phyloP scores from a whole-genome alignment of 78 protist species.

The Dictyostelium capitatum region DNA sequence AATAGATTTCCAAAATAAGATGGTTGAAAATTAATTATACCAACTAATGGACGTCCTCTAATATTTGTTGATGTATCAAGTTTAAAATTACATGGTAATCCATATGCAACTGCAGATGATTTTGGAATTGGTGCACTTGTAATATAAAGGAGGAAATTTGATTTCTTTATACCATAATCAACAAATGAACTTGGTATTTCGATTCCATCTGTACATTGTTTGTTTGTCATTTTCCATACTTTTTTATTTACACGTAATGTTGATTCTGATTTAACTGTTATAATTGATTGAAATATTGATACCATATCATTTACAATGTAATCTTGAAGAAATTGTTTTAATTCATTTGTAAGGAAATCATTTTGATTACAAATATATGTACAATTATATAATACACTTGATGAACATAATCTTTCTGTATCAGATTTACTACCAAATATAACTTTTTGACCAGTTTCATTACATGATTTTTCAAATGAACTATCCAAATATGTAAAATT shows the following conservation, averaged over 20 bases:
- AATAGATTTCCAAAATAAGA: background rate
- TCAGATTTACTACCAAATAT: background rate
- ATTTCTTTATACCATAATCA: background rate
- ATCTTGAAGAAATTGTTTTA: background rate
- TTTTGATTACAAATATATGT: background rate
- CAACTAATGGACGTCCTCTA: conserved; percentile 34
- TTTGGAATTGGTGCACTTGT: background rate
- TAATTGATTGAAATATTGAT: background rate
- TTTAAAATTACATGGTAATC: conserved; percentile 46
- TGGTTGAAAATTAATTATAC: conserved; percentile 12
- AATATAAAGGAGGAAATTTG: background rate
- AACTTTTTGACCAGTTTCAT: background rate
- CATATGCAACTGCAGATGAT: conserved; percentile 31
- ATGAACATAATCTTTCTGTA: background rate
- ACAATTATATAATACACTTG: background rate
- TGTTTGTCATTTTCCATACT: background rate
- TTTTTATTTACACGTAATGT: background rate
- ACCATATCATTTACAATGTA: background rate
- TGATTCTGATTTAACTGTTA: background rate
- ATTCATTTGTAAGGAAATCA: background rate
- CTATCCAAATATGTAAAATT: background rate
- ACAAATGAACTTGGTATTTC: background rate
- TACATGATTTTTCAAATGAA: conserved; percentile 11
- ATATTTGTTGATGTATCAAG: background rate
- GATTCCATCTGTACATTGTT: conserved; percentile 9